Percentiles rank a stretch among this genome's conserved stretches.
Evolutionary conservation across 495 filamentous ascomycete genomes (phyloP).

Genomic region (Pyrenopolyporus hunteri): DNA sequence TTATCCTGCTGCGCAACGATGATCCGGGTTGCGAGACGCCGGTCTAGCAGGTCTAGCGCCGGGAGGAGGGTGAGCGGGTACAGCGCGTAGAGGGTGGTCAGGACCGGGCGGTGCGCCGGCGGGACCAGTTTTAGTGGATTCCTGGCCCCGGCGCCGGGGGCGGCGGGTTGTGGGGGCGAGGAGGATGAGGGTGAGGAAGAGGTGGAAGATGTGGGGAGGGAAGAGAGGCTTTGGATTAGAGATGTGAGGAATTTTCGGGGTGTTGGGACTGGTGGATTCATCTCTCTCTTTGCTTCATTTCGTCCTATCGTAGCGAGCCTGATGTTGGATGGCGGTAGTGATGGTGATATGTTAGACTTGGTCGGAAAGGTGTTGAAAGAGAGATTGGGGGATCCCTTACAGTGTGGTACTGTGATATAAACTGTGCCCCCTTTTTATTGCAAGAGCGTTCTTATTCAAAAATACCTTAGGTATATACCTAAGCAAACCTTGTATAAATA

Average conservation of each 20-base stretch:
- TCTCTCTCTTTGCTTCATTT: not conserved
- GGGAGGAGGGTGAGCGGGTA: constrained; percentile 68
- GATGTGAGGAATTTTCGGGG: constrained; percentile 52
- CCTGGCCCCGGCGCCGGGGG: not conserved
- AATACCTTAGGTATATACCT: not conserved
- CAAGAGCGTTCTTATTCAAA: too few species aligned
- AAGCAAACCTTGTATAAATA: too few species aligned
- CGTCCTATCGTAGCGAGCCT: not conserved
- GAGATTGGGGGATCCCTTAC: not conserved
- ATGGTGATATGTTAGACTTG: not conserved
- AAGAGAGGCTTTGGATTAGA: constrained; percentile 51
- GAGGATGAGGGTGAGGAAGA: not conserved
- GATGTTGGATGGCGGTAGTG: not conserved
- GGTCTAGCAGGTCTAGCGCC: constrained; percentile 82
- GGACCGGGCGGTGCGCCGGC: constrained; percentile 47
- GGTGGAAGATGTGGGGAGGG: constrained; percentile 39
- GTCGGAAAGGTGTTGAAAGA: not conserved
- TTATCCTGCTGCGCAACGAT: constrained; percentile 2
- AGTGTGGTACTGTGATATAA: constrained; percentile 11
- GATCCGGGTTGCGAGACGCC: constrained; percentile 63
- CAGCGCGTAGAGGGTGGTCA: constrained; percentile 69
- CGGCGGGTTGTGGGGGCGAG: too few species aligned
- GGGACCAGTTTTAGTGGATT: constrained; percentile 53
- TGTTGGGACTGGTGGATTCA: constrained; percentile 41
- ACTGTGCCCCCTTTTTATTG: too few species aligned